Evolutionary conservation across 768 basidiomycete genomes (phyloP), one percentile per base, ranked within the genome.

Genomic region (Pleurotus djamor): DNA sequence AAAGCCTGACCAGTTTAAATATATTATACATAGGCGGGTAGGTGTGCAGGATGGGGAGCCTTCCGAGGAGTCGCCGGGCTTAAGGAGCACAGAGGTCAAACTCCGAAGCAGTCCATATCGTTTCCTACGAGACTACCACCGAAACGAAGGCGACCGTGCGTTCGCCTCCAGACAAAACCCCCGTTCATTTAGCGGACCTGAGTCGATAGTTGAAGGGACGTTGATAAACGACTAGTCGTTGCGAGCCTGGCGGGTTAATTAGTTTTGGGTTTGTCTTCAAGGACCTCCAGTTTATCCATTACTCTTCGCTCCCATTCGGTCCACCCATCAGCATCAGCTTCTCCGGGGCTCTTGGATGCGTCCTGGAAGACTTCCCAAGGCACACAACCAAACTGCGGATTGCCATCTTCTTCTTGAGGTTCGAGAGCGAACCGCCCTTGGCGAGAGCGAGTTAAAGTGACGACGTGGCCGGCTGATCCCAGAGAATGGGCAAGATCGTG

Each of bases 381-480:
- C 12, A 91, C 77, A 69, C 88, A 94, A 48, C 72, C 72, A 16
- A 68, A 76, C 16, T 56, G 54, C 38, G 36, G 54, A 12, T 17
- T 44, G 17, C 54, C 54, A n/a, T 74, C 80, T 60, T 77, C 82
- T 57, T 79, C 79, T 13, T 35, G 44, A 16, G 71, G 69, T 12
- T 80, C 77, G 12, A 89, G 71, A 4, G 79, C 76, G 66, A 94
- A 98, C 34, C 83, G 83, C 3, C 94, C 93, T 79, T 98, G 97
- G 41, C 92, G 82, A n/a, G 89, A 87, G 37, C 97, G 85, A 12
- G 86, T 91, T 60, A 98, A 81, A 6, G 89, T 92, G 47, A 96
- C 95, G 43, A 99, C 95, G 70, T 97, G 94, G 0, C 94, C 97
- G 4, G 92, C 92, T 28, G 91, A 92, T 2, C 88, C 92, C 16